Conservation (phyloP, 1,139 yeast genomes). For the Taphrina deformans region DNA sequence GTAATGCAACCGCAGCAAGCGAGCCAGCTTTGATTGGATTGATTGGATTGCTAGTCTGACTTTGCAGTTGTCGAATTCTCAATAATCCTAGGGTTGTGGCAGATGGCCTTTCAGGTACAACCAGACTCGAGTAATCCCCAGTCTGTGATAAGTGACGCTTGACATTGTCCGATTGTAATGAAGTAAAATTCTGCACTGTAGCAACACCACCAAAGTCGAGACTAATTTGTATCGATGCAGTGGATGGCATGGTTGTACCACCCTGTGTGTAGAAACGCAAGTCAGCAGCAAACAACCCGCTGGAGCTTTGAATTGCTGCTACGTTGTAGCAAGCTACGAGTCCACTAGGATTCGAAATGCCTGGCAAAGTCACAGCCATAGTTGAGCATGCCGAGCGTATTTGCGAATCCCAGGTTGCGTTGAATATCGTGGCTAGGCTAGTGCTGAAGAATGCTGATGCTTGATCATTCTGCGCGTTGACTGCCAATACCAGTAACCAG, state of each 20-base stretch:
- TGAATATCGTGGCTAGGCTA: conserved; percentile 2
- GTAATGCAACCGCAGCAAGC: background rate
- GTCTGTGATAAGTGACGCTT: background rate
- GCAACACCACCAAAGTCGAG: conserved; percentile 4
- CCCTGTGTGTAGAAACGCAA: conserved; percentile 13
- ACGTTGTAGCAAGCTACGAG: conserved; percentile 24
- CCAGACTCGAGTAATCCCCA: background rate
- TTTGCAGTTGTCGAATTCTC: background rate
- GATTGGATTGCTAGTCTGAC: background rate
- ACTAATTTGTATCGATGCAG: background rate
- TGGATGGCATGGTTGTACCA: background rate
- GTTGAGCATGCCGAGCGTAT: conserved; percentile 1
- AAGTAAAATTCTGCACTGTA: background rate
- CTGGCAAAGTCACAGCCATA: background rate
- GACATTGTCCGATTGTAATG: background rate
- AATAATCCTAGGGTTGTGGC: background rate
- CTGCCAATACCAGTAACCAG: background rate
- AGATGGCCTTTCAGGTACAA: background rate
- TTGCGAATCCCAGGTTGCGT: conserved; percentile 8
- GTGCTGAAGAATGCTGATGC: background rate
- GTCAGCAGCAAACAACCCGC: conserved; percentile 25
- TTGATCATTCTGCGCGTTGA: background rate
- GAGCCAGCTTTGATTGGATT: conserved; percentile 6
- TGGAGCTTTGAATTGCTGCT: conserved; percentile 6
- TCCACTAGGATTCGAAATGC: conserved; percentile 7